Base-by-base conservation (phyloP, 2,329 filamentous ascomycete species). In the Epichloe bromicola region DNA sequence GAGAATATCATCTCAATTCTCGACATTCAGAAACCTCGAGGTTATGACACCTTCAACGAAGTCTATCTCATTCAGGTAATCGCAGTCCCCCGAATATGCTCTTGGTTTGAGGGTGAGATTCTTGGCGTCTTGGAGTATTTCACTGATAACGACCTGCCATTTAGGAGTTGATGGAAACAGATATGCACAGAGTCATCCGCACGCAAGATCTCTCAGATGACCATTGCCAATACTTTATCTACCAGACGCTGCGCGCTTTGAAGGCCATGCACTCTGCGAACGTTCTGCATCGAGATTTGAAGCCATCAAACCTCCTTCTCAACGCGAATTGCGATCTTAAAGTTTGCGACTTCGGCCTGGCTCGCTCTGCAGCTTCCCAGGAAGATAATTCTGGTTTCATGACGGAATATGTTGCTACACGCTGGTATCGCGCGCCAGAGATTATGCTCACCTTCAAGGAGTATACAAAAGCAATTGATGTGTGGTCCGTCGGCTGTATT, bases 391-490 rank as follows among this genome's bases (percentile, higher is more conserved):
- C 91, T n/a, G 93, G 93, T 20, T 98, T 98, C 80, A 98, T 98
- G 93, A 98, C 93, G 15, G 93, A 98, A 94, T 98, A 98, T 67
- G 93, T 98, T 52, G 93, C 93, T 48, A 98, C 93, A 45, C 85
- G 93, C 63, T 98, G 93, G 93, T 98, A 98, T 72, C 89, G 93
- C 70, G 93, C 93, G 5, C 93, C 93, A 3, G 93, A 98, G 68
- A 98, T 98, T 69, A 98, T 98, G 93, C 85, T 98, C 73, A 98
- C 93, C 12, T 98, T 97, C 77, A 97, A 98, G 74, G 93, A 98
- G 72, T 98, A 98, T 74, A 98, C 93, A 61, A 98, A 97, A 72
- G 93, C 93, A 42, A 98, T 98, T 64, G 93, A 98, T 65, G 90
- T 98, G 11, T 98, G 93, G 93, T 96, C 90, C 62, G 93, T 98